Base-by-base conservation (phyloP, 495 filamentous ascomycete genomes). In the Talaromyces borbonicus region DNA sequence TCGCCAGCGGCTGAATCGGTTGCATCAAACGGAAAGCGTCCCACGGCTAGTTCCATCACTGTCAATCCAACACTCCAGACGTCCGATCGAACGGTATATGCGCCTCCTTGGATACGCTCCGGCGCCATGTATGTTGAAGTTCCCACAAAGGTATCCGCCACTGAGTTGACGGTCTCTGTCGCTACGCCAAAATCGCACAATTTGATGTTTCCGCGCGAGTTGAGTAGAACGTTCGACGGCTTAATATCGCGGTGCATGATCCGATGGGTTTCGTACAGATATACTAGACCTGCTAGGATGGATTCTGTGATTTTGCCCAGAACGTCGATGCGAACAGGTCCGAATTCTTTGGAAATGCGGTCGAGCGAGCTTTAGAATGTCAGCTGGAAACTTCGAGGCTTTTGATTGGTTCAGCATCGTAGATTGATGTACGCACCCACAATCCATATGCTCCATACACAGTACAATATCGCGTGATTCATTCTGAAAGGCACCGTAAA, bases 401-500 rank as follows among this genome's bases (percentile, higher is more conserved):
- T 41, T 15, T 24, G 31, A 20, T 24, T 31, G 23, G 14, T 11
- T 20, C 37, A 52, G 39, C 16, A 43, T 23, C 15, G 20, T 22
- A 27, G 27, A 29, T 38, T n/a, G 29, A 36, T 41, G 30, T 31
- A 11, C 80, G 61, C 77, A 98, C 92, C 93, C 93, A 65, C 88
- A 87, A 70, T 98, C 92, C 89, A 95, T 95, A 57, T 98, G 96
- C 61, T 98, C 92, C 92, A 98, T 98, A 61, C 92, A 98, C 84
- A 98, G 84, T 49, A 96, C 88, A 49, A 98, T 93, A 67, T 97
- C 92, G 51, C 92, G 85, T 36, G 83, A 84, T 53, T 95, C 87
- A 55, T 95, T 95, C 48, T 96, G 76, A 65, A 97, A 97, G 18
- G 92, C 92, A 38, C 92, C 92, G 56, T 96, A 96, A 63, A 97